Base-by-base conservation (phyloP, 2,329 filamentous ascomycete species). In the Lasiodiplodia citricola region DNA sequence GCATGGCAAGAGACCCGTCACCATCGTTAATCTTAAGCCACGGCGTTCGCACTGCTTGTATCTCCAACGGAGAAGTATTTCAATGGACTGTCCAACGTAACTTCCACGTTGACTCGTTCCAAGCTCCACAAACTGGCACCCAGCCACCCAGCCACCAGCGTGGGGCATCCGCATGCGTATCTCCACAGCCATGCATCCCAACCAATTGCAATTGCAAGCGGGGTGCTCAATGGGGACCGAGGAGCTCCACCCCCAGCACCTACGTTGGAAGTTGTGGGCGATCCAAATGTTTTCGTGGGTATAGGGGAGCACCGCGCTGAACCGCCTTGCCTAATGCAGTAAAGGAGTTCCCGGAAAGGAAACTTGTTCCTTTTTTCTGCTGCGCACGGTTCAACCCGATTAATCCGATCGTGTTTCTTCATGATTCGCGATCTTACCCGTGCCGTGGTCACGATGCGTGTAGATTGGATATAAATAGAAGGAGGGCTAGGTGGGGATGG, bases 261-360 rank as follows among this genome's bases (percentile, higher is more conserved):
- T 56, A 56, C 52, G 52, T 56, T 35, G 6, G 52, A 56, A 56
- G 52, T 56, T 56, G 52, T 6, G 25, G 52, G 14, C 28, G 52
- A 56, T 56, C 52, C 25, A 28, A 56, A 56, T 56, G 52, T 35
- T 8, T 47, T 18, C n/a, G 14, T 2, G 14, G 16, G 10, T 4
- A 56, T 31, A 31, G 25, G 16, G 25, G 18, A 31, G 52, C 52
- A 3, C 52, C 18, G 28, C 31, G 18, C 8, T n/a, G 18, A 18
- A 18, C 7, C 28, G 52, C 52, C 52, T 56, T 56, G n/a, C 52
- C 52, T 31, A 11, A 35, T 35, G 13, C 23, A 18, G 52, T 56
- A 56, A 56, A 31, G 18, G 31, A 56, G 52, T 16, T 28, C 51
- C 21, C 51, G 51, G 6, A 7, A 21, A 5, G 21, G 25, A 54